Evolutionary conservation across 2,329 filamentous ascomycete genomes (phyloP).

Genomic region (Neofusicoccum kwambonambiense): DNA sequence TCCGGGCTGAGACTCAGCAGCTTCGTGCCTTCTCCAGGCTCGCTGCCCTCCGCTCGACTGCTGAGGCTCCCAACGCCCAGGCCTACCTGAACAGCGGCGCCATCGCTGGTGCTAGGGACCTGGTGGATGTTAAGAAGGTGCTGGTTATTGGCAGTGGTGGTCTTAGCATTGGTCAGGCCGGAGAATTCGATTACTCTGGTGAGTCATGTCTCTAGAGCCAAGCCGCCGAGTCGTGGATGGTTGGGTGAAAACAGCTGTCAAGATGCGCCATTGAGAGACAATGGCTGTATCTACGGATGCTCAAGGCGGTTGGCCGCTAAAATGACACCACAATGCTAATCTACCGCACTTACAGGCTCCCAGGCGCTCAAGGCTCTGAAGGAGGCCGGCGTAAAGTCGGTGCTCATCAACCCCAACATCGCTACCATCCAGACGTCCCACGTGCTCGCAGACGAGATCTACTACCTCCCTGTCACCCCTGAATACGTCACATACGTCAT

Average conservation of each 20-base stretch:
- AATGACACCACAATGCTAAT: not conserved
- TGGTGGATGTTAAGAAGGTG: slow-evolving; percentile 93
- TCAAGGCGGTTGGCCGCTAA: not conserved
- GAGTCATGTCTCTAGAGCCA: slow-evolving; percentile 38
- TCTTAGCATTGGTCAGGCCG: slow-evolving; percentile 93
- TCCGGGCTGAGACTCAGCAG: slow-evolving; percentile 33
- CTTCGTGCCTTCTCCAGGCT: slow-evolving; percentile 40
- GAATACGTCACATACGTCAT: slow-evolving; percentile 98
- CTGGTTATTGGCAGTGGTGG: slow-evolving; percentile 94
- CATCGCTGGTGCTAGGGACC: slow-evolving; percentile 71
- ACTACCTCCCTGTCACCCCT: slow-evolving; percentile 95
- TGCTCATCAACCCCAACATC: slow-evolving; percentile 97
- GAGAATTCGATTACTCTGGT: slow-evolving; percentile 99
- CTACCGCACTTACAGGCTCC: slow-evolving; percentile 62
- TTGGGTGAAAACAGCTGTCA: not conserved
- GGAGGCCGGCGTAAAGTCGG: slow-evolving; percentile 86
- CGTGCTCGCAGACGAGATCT: slow-evolving; percentile 92
- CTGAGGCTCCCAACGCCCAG: slow-evolving; percentile 76
- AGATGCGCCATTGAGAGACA: not conserved
- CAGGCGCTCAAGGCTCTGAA: slow-evolving; percentile 97
- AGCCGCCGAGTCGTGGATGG: not conserved
- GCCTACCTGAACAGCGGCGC: slow-evolving; percentile 87
- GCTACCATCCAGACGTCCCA: slow-evolving; percentile 98
- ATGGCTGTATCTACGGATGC: not conserved
- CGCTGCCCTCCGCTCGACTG: slow-evolving; percentile 42